phyloP scores from a whole-genome alignment of 148 eudicot genomes.

The Rhododendron griersonianum region DNA sequence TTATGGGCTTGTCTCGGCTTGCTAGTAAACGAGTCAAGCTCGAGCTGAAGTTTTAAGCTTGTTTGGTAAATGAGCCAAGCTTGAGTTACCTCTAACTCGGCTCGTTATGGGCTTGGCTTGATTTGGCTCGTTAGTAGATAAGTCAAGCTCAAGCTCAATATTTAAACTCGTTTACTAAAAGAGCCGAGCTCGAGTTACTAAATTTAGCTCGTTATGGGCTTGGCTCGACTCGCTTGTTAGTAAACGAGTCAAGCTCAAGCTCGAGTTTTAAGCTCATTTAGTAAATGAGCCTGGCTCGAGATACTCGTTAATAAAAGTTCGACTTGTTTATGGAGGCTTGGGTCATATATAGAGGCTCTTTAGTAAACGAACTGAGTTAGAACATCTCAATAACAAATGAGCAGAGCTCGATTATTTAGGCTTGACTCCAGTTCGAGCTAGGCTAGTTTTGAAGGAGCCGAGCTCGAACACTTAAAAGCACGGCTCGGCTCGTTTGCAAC shows the following conservation, averaged over 20 bases:
- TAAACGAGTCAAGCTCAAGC: too few species aligned
- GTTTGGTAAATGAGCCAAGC: not conserved
- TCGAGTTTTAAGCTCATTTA: too few species aligned
- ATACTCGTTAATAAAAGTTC: not conserved
- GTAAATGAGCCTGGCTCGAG: not conserved
- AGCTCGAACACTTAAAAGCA: not conserved
- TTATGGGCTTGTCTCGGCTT: not conserved
- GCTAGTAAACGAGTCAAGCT: not conserved
- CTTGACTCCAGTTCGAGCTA: not conserved
- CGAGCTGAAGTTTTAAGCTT: not conserved
- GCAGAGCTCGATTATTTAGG: not conserved
- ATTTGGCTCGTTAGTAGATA: too few species aligned
- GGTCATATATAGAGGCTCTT: too few species aligned
- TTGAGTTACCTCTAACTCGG: not conserved
- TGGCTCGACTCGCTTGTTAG: too few species aligned
- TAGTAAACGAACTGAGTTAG: too few species aligned
- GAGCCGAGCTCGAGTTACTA: not conserved
- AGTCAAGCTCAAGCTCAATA: too few species aligned
- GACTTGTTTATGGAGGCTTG: not conserved
- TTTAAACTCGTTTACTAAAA: not conserved
- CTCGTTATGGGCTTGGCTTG: not conserved
- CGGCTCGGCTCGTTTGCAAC: not conserved
- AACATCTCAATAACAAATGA: not conserved
- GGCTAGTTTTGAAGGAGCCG: not conserved
- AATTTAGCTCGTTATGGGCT: too few species aligned